Evolutionary conservation across 306 rosid species (phyloP).

Genomic region (Dicorynia guianensis): DNA sequence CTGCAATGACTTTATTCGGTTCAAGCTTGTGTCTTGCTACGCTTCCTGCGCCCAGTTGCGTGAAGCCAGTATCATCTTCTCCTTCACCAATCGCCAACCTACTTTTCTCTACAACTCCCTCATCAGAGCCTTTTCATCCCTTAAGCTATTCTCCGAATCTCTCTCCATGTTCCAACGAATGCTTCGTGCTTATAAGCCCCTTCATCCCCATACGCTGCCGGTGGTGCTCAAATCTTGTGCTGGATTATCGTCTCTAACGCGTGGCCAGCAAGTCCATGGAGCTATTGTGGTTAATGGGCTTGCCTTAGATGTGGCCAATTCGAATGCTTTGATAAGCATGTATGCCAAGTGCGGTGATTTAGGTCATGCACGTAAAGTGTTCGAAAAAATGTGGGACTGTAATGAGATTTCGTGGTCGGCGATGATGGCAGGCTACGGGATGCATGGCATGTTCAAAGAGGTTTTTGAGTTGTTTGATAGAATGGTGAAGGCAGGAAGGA

Average conservation of each 20-base stretch:
- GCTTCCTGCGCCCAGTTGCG: conserved; percentile 65
- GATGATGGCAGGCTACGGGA: conserved; percentile 66
- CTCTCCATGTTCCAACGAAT: conserved; percentile 59
- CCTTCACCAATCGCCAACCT: conserved; percentile 64
- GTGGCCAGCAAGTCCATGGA: conserved; percentile 69
- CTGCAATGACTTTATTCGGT: conserved; percentile 57
- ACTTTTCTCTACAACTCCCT: conserved; percentile 73
- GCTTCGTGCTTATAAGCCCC: conserved; percentile 44
- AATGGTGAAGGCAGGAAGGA: conserved; percentile 63
- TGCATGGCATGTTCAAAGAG: conserved; percentile 59
- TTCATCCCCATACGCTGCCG: conserved; percentile 62
- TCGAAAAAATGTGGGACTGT: conserved; percentile 59
- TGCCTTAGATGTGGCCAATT: conserved; percentile 57
- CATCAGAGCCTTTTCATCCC: conserved; percentile 65
- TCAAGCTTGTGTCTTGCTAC: conserved; percentile 63
- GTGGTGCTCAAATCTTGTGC: conserved; percentile 69
- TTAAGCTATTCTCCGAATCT: conserved; percentile 54
- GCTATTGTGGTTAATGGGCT: conserved; percentile 62
- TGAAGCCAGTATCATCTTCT: conserved; percentile 60
- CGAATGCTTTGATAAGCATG: conserved; percentile 69
- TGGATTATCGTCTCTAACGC: conserved; percentile 49
- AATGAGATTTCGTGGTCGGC: conserved; percentile 64
- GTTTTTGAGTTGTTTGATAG: conserved; percentile 65
- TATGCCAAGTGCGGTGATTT: conserved; percentile 64
- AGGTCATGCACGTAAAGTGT: conserved; percentile 56